A percentile compares a stretch with the other conserved stretches of the same genome.
phyloP scores from a whole-genome alignment of 2,329 filamentous ascomycete species.

The Colletotrichum sp. region DNA sequence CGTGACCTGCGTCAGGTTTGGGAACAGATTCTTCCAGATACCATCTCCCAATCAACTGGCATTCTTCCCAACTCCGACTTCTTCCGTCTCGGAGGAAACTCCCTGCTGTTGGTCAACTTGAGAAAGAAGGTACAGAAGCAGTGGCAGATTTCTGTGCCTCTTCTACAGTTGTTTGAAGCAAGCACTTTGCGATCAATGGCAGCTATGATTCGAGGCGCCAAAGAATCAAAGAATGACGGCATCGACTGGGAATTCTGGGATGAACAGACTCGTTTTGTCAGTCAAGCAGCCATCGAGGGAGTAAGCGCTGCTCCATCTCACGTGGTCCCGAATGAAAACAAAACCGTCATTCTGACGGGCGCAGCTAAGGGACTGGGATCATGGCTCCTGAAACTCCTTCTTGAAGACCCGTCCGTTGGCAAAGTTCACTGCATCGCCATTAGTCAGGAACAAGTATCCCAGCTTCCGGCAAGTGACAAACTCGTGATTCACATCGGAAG shows the following conservation, averaged over 20 bases:
- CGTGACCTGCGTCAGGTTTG: constrained; percentile 13
- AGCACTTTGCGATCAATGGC: constrained; percentile 47
- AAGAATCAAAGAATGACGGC: background rate
- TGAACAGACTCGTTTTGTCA: constrained; percentile 21
- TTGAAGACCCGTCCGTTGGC: constrained; percentile 31
- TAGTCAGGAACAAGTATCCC: constrained; percentile 2
- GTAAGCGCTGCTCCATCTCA: background rate
- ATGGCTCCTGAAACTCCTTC: constrained; percentile 40
- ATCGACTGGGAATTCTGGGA: constrained; percentile 29
- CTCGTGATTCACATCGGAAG: constrained; percentile 40
- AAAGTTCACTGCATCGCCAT: constrained; percentile 51
- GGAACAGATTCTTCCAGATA: constrained; percentile 26
- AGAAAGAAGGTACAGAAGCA: constrained; percentile 34
- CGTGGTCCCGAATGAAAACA: background rate
- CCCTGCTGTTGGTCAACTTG: constrained; percentile 43
- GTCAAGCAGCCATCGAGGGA: background rate
- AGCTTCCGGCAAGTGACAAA: constrained; percentile 24
- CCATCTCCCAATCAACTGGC: constrained; percentile 17
- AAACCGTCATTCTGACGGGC: constrained; percentile 40
- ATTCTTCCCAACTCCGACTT: constrained; percentile 36
- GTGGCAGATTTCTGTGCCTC: constrained; percentile 33
- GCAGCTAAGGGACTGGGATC: constrained; percentile 44
- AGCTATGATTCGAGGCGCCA: constrained; percentile 24
- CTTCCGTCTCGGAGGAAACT: constrained; percentile 46
- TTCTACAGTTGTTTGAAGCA: constrained; percentile 41